Percentiles rank a stretch among this genome's conserved stretches.
phyloP scores from a whole-genome alignment of 352 stramenopile genomes.

The Phytopythium sindhum region DNA sequence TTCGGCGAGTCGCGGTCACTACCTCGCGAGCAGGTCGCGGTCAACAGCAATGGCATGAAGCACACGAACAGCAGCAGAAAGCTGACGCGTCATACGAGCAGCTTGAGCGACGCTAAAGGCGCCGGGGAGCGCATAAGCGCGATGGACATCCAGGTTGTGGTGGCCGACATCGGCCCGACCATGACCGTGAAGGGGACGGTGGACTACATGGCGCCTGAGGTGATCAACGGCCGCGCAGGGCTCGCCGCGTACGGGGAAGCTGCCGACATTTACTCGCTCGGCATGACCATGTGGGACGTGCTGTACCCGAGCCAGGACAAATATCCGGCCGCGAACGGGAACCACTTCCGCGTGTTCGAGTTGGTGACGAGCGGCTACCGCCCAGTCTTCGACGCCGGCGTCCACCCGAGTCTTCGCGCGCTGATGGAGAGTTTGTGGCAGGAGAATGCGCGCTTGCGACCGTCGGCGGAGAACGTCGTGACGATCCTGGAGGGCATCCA shows the following conservation, averaged over 20 bases:
- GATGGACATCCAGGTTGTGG: slow-evolving; percentile 18
- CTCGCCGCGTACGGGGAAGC: slow-evolving; percentile 54
- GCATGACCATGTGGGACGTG: slow-evolving; percentile 75
- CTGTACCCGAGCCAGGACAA: slow-evolving; percentile 51
- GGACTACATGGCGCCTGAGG: slow-evolving; percentile 76
- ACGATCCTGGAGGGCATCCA: slow-evolving; percentile 39
- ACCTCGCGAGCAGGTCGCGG: slow-evolving; percentile 28
- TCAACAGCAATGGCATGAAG: slow-evolving; percentile 18
- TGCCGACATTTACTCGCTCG: slow-evolving; percentile 72
- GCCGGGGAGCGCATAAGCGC: background rate
- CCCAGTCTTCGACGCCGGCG: slow-evolving; percentile 29
- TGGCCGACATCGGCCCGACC: slow-evolving; percentile 1
- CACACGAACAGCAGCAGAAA: background rate
- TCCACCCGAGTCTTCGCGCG: slow-evolving; percentile 31
- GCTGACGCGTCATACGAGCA: slow-evolving; percentile 1
- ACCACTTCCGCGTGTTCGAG: slow-evolving; percentile 62
- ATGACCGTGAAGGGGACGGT: slow-evolving; percentile 73
- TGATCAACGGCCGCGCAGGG: slow-evolving; percentile 61
- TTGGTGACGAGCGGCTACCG: slow-evolving; percentile 44
- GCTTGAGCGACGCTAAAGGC: slow-evolving; percentile 8
- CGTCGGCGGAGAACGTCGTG: slow-evolving; percentile 45
- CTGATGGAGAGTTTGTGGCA: slow-evolving; percentile 49
- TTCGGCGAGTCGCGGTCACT: slow-evolving; percentile 66
- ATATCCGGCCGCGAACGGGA: slow-evolving; percentile 37
- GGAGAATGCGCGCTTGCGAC: slow-evolving; percentile 29